phyloP scores from a whole-genome alignment of 257 asterid genomes.

The Sherardia arvensis region DNA sequence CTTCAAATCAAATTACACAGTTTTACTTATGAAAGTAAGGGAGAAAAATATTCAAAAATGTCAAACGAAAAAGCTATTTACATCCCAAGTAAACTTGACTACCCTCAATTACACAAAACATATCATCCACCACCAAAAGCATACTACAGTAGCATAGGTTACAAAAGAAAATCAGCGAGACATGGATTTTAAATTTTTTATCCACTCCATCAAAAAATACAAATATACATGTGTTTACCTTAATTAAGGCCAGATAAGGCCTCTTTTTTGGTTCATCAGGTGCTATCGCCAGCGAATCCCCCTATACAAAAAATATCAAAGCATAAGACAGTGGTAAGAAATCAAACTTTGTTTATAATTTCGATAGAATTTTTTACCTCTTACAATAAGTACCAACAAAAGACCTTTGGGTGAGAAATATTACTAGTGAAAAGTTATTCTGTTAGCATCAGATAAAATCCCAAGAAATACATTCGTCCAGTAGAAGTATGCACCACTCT shows the following conservation, averaged over 20 bases:
- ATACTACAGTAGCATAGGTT: not conserved
- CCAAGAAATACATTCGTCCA: not conserved
- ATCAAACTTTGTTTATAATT: not conserved
- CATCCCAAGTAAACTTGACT: no score
- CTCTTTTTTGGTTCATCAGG: slow-evolving; percentile 52
- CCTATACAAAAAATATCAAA: slow-evolving; percentile 36
- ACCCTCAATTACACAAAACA: no score
- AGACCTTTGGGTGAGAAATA: not conserved
- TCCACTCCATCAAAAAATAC: not conserved
- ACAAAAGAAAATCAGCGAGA: not conserved
- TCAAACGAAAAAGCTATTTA: no score
- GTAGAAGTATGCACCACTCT: not conserved
- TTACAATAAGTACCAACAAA: not conserved
- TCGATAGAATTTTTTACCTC: no score
- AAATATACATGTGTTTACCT: slow-evolving; percentile 38
- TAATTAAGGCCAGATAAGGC: slow-evolving; percentile 84
- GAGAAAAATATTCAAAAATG: no score
- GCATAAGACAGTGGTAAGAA: slow-evolving; percentile 4
- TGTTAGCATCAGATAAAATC: not conserved
- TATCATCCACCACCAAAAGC: no score
- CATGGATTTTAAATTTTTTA: not conserved
- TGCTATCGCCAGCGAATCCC: slow-evolving; percentile 71
- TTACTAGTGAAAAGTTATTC: no score
- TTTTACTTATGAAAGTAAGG: no score
- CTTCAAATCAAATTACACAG: no score